Evolutionary conservation across 1,284 basidiomycete species (phyloP).

Genomic region (Laetiporus sulphureus): DNA sequence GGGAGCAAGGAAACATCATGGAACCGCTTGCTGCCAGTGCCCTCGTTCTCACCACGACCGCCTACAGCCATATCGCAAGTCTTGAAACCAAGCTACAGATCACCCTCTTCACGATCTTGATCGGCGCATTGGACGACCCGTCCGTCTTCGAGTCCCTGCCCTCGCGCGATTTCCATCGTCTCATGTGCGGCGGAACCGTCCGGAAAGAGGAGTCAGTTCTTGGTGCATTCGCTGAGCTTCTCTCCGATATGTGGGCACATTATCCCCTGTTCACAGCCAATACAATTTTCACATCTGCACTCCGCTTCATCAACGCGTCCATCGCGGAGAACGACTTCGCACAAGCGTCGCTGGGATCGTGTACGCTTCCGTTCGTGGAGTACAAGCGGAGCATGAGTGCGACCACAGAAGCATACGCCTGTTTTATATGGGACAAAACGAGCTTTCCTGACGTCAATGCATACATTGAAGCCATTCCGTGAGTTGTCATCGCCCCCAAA

Average conservation of each 20-base stretch:
- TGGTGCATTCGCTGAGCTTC: conserved; percentile 8
- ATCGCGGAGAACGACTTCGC: conserved; percentile 12
- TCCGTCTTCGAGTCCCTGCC: conserved; percentile 8
- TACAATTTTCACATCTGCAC: conserved; percentile 10
- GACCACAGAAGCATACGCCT: conserved; percentile 11
- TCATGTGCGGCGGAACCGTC: conserved; percentile 9
- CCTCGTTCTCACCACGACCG: conserved; percentile 8
- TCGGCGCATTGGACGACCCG: conserved; percentile 11
- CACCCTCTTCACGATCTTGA: conserved; percentile 11
- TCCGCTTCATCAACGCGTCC: conserved; percentile 14
- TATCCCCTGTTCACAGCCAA: conserved; percentile 12
- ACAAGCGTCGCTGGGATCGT: not conserved
- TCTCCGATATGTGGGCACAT: conserved; percentile 9
- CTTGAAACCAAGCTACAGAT: conserved; percentile 12
- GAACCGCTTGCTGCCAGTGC: conserved; percentile 4
- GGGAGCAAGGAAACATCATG: conserved; percentile 6
- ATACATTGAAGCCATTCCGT: conserved; percentile 14
- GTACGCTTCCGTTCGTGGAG: conserved; percentile 6
- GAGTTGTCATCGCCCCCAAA: conserved; percentile 1
- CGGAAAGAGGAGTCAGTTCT: conserved; percentile 13
- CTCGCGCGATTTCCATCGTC: conserved; percentile 10
- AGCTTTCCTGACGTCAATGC: conserved; percentile 11
- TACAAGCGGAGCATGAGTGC: conserved; percentile 11
- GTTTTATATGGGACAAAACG: conserved; percentile 13
- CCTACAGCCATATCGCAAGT: conserved; percentile 11